Base-by-base conservation (phyloP, 192 early-diverging fungal genomes). In the Gamsiella multidivaricata region DNA sequence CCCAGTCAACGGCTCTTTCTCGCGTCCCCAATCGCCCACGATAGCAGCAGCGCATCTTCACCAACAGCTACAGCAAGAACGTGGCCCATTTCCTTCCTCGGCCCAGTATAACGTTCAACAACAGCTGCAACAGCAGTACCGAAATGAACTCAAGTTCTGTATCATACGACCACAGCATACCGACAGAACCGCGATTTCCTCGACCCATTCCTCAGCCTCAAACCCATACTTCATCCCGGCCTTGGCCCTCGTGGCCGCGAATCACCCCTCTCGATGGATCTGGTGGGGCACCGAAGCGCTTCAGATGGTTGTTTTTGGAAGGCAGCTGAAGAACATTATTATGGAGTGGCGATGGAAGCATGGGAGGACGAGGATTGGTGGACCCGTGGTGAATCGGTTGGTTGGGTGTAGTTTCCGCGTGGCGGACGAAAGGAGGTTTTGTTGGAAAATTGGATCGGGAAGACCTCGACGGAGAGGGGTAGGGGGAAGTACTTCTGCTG, bases 201-300 rank as follows among this genome's bases (percentile, higher is more conserved):
- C 41, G 32, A 61, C 62, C 12, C 42, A 26, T 17, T 7, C 61
- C 1, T 37, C 46, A 3, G 71, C 39, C 6, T 49, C 63, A 12
- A 66, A 75, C 22, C 32, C 71, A 20, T 65, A 69, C 22, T 73
- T 73, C 33, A 58, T 61, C 32, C 71, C 71, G 1, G 64, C 71
- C 20, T 10, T 75, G 31, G 71, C 71, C 0, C 31, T 75, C 12
- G 64, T 75, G 0, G 62, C 71, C 0, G 63, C 57, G 9, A 54
- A 75, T 37, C 54, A 75, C 42, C 71, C 71, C 14, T 31, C 57
- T 20, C 28, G 71, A 32, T 75, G 71, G 71, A 55, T 75, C 10
- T 75, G 71, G 71, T 75, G 71, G 71, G 63, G 71, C 0, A 75
- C 71, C 9, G 71, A 75, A 39, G 71, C 71, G 0, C 25, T 75